Evolutionary conservation across 73 alveolate species (phyloP).

Genomic region (Tetrahymena borealis): DNA sequence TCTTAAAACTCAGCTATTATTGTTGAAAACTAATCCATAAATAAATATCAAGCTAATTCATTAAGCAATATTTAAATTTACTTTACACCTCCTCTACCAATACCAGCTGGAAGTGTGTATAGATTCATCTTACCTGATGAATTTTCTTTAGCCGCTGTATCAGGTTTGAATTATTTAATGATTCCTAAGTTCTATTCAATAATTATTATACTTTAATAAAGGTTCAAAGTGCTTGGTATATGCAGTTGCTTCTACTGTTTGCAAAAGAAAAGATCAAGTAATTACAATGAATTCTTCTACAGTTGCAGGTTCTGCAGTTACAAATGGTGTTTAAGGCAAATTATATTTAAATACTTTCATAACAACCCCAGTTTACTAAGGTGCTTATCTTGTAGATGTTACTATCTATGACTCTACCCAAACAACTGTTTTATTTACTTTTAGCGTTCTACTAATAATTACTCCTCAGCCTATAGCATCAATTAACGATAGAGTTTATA

Average conservation of each 20-base stretch:
- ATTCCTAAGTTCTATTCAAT: neutral
- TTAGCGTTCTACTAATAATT: neutral
- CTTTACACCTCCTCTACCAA: neutral
- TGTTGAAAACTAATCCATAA: neutral
- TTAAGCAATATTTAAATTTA: neutral
- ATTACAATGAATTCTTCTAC: neutral
- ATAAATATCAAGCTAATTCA: neutral
- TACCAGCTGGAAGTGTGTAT: neutral
- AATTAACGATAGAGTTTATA: neutral
- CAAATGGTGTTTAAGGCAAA: neutral
- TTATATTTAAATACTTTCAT: neutral
- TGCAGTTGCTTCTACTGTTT: neutral
- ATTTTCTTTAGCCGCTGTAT: neutral
- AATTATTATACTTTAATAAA: neutral
- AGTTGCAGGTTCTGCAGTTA: neutral
- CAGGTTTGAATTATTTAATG: neutral
- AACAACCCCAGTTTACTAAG: neutral
- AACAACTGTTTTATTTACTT: neutral
- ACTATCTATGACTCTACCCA: neutral
- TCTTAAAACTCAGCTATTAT: neutral
- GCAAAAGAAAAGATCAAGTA: neutral
- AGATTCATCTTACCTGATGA: neutral
- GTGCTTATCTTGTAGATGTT: neutral
- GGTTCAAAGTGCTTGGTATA: neutral
- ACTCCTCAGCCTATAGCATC: neutral